Base-by-base conservation (phyloP, 768 basidiomycete species). In the Leccinum obscurum region DNA sequence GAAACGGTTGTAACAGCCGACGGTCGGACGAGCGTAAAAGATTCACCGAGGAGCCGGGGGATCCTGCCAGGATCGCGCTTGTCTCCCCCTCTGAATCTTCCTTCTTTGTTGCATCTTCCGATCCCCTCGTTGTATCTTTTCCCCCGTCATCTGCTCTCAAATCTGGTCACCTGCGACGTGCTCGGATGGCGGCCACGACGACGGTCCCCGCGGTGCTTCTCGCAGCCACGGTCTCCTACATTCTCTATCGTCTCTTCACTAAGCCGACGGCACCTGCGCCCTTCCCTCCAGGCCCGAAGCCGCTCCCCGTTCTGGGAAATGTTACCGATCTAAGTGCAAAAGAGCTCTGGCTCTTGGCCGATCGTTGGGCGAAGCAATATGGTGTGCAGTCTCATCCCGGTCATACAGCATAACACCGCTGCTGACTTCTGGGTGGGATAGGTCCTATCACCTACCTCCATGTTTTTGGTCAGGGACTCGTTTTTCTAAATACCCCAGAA, bases 261-360 rank as follows among this genome's bases (percentile, higher is more conserved):
- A 62, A 28, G 54, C 58, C 60, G 46, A 65, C 58, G 54, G 54
- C 22, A 63, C 75, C 73, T 62, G 72, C 73, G 44, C 77, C 80
- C 56, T 72, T 83, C 30, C 88, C 88, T 39, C 88, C 89, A 59
- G 89, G 89, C 24, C 89, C 89, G 57, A 83, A 79, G 62, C 85
- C 86, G 0, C 70, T 87, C 58, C 87, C 87, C 0, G 41, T 89
- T 52, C 66, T 90, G 14, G 89, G 89, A 7, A 90, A 91, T 71
- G 65, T 89, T 11, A 71, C 75, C 46, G 83, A 90, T 66, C 76
- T 90, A 58, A 82, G 81, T 0, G 59, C 80, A 11, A 83, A 84
- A 61, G 83, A 88, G 70, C 80, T 87, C 4, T 90, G 89, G 88
- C 71, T 90, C 17, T 74, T 75, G n/a, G 85, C 83, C 2, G 76